phyloP scores from a whole-genome alignment of 1,284 basidiomycete species.

The Ustilago trichophora region DNA sequence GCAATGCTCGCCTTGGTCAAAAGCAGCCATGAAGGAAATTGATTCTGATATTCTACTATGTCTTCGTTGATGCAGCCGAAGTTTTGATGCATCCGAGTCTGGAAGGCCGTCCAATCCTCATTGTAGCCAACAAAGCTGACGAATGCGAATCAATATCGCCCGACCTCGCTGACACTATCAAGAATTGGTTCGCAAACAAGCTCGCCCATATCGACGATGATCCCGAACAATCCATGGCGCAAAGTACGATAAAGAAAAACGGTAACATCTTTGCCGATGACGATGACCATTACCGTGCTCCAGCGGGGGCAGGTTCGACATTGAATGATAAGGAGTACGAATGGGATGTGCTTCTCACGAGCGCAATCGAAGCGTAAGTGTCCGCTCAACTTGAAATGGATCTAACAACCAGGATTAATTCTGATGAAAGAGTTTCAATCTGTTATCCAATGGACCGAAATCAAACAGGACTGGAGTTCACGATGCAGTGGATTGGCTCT shows the following conservation, averaged over 20 bases:
- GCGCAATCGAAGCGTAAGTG: slow-evolving; percentile 43
- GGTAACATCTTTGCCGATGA: slow-evolving; percentile 35
- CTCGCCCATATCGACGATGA: slow-evolving; percentile 20
- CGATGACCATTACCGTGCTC: slow-evolving; percentile 13
- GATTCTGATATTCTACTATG: too few relatives aligned
- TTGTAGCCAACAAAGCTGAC: slow-evolving; percentile 35
- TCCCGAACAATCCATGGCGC: background rate
- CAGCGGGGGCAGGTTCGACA: slow-evolving; percentile 8
- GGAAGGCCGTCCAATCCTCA: slow-evolving; percentile 30
- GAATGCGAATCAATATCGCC: slow-evolving; percentile 20
- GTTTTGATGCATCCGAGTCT: slow-evolving; percentile 35
- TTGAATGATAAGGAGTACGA: slow-evolving; percentile 29
- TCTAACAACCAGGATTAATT: too few relatives aligned
- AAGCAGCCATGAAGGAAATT: background rate
- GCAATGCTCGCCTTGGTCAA: background rate
- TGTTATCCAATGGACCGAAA: too few relatives aligned
- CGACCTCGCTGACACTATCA: slow-evolving; percentile 17
- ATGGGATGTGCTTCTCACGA: slow-evolving; percentile 35
- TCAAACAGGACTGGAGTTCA: slow-evolving; percentile 33
- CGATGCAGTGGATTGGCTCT: slow-evolving; percentile 39
- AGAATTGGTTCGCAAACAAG: slow-evolving; percentile 30
- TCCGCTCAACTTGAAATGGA: too few relatives aligned
- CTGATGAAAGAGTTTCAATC: too few relatives aligned
- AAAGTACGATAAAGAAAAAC: background rate
- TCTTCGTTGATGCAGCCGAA: slow-evolving; percentile 7